A percentile compares a stretch with the other conserved stretches of the same genome.
These are phyloP conservation scores for Papiliotrema nemorosa DNA, from an alignment of 1,284 basidiomycete genomes.

Conservation along the genomic window DNA sequence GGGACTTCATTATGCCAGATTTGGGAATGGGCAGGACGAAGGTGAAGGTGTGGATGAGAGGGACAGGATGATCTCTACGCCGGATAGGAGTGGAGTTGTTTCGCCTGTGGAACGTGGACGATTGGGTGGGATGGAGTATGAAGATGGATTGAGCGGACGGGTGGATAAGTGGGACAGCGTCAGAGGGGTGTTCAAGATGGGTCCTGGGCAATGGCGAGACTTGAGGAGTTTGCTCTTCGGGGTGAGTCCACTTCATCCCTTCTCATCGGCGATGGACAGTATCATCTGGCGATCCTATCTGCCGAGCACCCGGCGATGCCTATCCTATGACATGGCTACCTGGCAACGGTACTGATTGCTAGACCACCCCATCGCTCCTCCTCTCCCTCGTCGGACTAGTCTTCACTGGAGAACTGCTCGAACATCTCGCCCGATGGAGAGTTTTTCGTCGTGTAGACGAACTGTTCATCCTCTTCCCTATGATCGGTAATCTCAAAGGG, in stretches of 20 bases:
- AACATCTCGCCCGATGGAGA: constrained; percentile 81
- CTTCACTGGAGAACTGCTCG: constrained; percentile 83
- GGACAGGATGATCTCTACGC: neutral
- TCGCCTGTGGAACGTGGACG: constrained; percentile 1
- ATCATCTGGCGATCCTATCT: neutral
- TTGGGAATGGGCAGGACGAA: no score
- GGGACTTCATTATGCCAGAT: no score
- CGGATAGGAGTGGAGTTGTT: neutral
- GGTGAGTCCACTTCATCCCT: constrained; percentile 16
- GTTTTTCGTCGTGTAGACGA: constrained; percentile 89
- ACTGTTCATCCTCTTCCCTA: constrained; percentile 93
- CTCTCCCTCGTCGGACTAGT: constrained; percentile 56
- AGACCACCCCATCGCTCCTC: constrained; percentile 52
- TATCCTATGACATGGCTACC: neutral
- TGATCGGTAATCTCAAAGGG: constrained; percentile 90
- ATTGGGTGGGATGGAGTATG: constrained; percentile 3
- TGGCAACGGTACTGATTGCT: constrained; percentile 1
- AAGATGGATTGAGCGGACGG: neutral
- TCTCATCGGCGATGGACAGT: neutral
- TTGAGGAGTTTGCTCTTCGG: constrained; percentile 33
- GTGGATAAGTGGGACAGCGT: neutral
- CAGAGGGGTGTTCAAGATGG: neutral
- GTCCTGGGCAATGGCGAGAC: constrained; percentile 16
- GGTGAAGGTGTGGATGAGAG: neutral
- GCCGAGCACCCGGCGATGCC: neutral